Base-by-base conservation (phyloP, 2,329 filamentous ascomycete genomes). In the Leptographium wingfieldii region DNA sequence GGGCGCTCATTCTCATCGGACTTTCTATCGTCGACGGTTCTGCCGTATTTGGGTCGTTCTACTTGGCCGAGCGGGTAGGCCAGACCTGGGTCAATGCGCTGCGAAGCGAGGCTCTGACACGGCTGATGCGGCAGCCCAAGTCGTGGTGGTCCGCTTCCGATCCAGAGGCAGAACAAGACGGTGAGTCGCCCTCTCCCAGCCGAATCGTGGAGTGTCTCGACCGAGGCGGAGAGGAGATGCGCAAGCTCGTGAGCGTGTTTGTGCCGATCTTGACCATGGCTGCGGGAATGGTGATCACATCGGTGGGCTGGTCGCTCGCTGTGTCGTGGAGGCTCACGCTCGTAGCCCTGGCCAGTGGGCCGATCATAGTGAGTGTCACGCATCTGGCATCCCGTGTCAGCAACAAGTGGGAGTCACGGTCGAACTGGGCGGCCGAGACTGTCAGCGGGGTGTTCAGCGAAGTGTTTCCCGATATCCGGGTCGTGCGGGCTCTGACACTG, bases 161-260 rank as follows among this genome's bases (percentile, higher is more conserved):
- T 7, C 6, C 16, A 46, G 56, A 77, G 86, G 2, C 76, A 77
- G 35, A 33, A 38, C 53, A 43, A 12, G 22, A 19, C 48, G 22
- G 10, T 22, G 10, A 27, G 40, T 12, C 43, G 88, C 94, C 69
- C 82, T 40, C 80, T 0, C 74, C 86, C 0, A 76, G 77, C 0
- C 77, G 78, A 2, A 77, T 97, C 51, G 83, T 79, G 0, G 84
- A 89, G 62, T 86, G 81, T 53, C 78, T 97, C 0, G 90, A 95
- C 67, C 81, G 87, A 19, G 88, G 90, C 66, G 88, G 87, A 0
- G 91, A 97, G 69, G 90, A 96, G 68, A 92, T 94, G 82, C 82
- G 88, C 10, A 91, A 89, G 65, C 74, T 97, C 0, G 78, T 95
- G 0, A 87, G 88, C 2, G 82, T 87, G 1, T 95, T 96, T 67